A percentile compares a stretch with the other conserved stretches of the same genome.
Evolutionary conservation across 352 stramenopile genomes (phyloP).

Genomic region (Globisporangium lucens): DNA sequence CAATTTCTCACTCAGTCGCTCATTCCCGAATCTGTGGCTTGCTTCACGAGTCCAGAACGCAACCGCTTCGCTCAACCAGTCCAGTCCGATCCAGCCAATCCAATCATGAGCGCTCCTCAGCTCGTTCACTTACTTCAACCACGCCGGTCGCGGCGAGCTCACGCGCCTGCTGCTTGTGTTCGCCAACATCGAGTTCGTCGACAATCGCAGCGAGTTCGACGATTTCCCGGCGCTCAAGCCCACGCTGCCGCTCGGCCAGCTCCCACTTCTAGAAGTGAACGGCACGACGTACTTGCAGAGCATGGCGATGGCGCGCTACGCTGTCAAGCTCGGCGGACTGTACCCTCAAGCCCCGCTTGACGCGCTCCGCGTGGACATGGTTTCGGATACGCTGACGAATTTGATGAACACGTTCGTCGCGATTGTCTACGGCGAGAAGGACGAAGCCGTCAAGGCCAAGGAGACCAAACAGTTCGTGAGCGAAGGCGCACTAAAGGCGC

Average conservation of each 20-base stretch:
- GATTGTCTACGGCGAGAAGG: conserved; percentile 26
- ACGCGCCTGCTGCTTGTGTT: conserved; percentile 49
- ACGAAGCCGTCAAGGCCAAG: conserved; percentile 38
- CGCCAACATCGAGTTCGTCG: conserved; percentile 58
- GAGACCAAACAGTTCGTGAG: conserved; percentile 27
- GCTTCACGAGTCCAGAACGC: too few species aligned
- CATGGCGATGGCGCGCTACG: conserved; percentile 56
- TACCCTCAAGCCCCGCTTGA: conserved; percentile 52
- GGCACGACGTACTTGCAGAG: conserved; percentile 50
- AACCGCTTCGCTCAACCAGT: too few species aligned
- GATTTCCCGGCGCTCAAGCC: conserved; percentile 53
- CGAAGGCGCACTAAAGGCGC: conserved; percentile 21
- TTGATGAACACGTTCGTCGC: conserved; percentile 32
- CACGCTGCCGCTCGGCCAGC: conserved; percentile 43
- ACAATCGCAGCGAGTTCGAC: conserved; percentile 40
- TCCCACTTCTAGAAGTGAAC: conserved; percentile 52
- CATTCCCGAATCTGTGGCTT: too few species aligned
- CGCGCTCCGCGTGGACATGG: conserved; percentile 53
- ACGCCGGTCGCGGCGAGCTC: conserved; percentile 49
- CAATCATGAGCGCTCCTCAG: conserved; percentile 10
- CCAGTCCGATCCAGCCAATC: too few species aligned
- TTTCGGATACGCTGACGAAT: conserved; percentile 45
- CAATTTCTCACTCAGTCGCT: too few species aligned
- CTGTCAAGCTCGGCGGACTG: conserved; percentile 44
- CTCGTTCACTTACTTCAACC: conserved; percentile 72